Conservation (phyloP, 495 filamentous ascomycete genomes). For the Talaromyces liani region DNA sequence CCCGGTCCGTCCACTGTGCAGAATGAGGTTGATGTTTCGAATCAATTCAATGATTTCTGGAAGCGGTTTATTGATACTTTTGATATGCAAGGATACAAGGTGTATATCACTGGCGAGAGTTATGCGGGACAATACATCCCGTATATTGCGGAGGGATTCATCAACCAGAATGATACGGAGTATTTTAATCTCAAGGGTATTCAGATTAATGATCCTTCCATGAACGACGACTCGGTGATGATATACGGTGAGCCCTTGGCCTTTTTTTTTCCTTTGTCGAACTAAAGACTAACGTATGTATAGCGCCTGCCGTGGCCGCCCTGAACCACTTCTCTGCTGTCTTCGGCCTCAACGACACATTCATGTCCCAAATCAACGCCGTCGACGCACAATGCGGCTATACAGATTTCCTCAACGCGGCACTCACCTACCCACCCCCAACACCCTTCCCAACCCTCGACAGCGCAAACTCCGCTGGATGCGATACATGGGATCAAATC, state of each 20-base stretch:
- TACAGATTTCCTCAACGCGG: conserved; percentile 49
- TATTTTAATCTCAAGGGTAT: conserved; percentile 64
- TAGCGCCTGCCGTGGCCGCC: conserved; percentile 54
- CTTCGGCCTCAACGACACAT: conserved; percentile 61
- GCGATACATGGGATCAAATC: conserved; percentile 52
- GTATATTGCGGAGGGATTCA: conserved; percentile 69
- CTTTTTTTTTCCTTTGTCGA: background rate
- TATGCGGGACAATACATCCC: conserved; percentile 75
- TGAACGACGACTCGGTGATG: conserved; percentile 39
- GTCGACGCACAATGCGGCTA: conserved; percentile 57
- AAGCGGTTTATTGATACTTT: conserved; percentile 65
- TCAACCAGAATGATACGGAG: conserved; percentile 56
- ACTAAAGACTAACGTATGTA: background rate
- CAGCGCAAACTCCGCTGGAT: conserved; percentile 30
- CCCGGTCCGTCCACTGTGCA: conserved; percentile 54
- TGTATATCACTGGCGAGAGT: conserved; percentile 64
- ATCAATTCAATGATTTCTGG: conserved; percentile 65
- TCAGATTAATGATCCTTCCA: conserved; percentile 62
- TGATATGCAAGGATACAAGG: conserved; percentile 49
- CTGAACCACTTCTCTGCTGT: conserved; percentile 54
- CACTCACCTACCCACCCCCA: conserved; percentile 62
- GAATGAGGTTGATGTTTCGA: conserved; percentile 56
- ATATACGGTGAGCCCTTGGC: conserved; percentile 20
- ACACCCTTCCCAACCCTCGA: conserved; percentile 42
- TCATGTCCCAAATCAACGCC: conserved; percentile 48